Evolutionary conservation across 805 yeast species (phyloP).

Genomic region (Metschnikowia similis): DNA sequence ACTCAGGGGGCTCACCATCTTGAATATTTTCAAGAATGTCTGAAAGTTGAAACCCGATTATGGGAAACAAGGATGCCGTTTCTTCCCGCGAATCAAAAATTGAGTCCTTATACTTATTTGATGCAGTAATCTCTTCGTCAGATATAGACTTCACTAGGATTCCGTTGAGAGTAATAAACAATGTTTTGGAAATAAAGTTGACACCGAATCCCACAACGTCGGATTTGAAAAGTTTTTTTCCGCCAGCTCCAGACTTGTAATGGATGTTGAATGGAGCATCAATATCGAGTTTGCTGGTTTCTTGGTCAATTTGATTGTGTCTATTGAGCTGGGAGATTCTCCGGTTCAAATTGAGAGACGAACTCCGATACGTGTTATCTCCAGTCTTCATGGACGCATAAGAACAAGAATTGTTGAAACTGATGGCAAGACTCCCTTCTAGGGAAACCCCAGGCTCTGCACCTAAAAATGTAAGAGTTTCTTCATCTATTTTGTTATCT

Average conservation of each 20-base stretch:
- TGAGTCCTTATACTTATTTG: conserved; percentile 38
- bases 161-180: conserved; percentile 84
- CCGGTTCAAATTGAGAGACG: conserved; percentile 34
- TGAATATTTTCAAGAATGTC: conserved; percentile 3
- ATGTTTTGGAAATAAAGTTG: conserved; percentile 55
- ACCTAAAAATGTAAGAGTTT: conserved; percentile 24
- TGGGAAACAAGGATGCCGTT: conserved; percentile 13
- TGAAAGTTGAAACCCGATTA: conserved; percentile 16
- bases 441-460: conserved; percentile 37
- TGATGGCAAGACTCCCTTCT: conserved; percentile 39
- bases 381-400: conserved; percentile 33
- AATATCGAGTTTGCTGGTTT: conserved; percentile 31
- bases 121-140: conserved; percentile 11
- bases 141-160: conserved; percentile 25
- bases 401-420: conserved; percentile 37
- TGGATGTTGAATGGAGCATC: conserved; percentile 34
- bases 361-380: conserved; percentile 27
- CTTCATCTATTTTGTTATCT: conserved; percentile 12
- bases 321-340: conserved; percentile 31
- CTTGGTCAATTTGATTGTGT: conserved; percentile 23
- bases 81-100: conserved; percentile 23
- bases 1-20: conserved; percentile 11
- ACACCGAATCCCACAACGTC: conserved; percentile 85
- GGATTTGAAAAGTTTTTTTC: conserved; percentile 36
- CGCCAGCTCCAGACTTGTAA: conserved; percentile 10